These are phyloP conservation scores for Coprinellus aureogranulatus DNA, from an alignment of 768 basidiomycete genomes.

Conservation along the genomic window DNA sequence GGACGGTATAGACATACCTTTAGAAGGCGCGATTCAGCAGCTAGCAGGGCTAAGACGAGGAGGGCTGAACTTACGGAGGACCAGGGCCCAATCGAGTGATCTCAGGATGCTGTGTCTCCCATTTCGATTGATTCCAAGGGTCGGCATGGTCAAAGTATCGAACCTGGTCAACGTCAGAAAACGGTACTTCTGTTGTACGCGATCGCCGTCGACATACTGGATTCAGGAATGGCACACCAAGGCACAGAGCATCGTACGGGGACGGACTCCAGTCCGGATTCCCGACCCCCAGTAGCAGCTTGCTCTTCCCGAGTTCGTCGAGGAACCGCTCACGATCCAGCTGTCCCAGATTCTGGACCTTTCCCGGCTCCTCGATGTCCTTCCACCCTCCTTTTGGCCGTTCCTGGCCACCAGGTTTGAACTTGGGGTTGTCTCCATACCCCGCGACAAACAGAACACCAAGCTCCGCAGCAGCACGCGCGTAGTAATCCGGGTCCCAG, in stretches of 20 bases:
- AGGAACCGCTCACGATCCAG: slow-evolving; percentile 17
- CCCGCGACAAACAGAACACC: neutral
- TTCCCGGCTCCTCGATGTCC: slow-evolving; percentile 1
- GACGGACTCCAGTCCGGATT: slow-evolving; percentile 26
- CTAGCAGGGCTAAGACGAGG: neutral
- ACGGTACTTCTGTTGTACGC: neutral
- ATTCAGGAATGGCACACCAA: slow-evolving; percentile 38
- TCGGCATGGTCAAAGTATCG: slow-evolving; percentile 23
- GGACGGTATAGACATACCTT: slow-evolving; percentile 33
- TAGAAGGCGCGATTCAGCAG: neutral
- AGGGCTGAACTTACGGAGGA: slow-evolving; percentile 24
- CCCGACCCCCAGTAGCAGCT: slow-evolving; percentile 29
- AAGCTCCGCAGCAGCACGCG: neutral
- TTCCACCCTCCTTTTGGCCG: neutral
- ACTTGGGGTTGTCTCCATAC: neutral
- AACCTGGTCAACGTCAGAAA: slow-evolving; percentile 12
- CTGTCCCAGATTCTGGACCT: slow-evolving; percentile 17
- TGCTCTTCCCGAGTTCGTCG: slow-evolving; percentile 22
- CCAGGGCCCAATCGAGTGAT: slow-evolving; percentile 25
- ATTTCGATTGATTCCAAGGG: slow-evolving; percentile 23
- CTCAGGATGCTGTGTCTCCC: slow-evolving; percentile 30
- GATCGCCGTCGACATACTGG: slow-evolving; percentile 19
- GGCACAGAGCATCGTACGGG: slow-evolving; percentile 34
- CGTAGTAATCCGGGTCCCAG: neutral
- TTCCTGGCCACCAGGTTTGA: neutral